phyloP scores from a whole-genome alignment of 495 filamentous ascomycete genomes.

The Aspergillus heteromorphus region DNA sequence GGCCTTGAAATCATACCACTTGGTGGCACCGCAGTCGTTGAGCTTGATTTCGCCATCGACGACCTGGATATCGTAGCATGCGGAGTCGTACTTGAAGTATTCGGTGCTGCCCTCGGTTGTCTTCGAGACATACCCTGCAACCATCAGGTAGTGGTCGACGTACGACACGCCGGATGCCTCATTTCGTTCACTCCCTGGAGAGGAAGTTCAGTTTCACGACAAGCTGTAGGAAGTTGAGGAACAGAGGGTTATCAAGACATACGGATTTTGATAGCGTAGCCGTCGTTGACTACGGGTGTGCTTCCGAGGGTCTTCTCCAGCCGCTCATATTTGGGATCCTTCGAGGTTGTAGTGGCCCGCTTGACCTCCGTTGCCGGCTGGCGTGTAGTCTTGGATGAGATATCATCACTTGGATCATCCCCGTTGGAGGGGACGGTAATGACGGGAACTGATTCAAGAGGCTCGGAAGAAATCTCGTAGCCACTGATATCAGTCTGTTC shows the following conservation, averaged over 20 bases:
- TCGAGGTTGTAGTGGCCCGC: background rate
- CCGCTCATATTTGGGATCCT: background rate
- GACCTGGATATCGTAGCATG: background rate
- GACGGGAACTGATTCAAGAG: background rate
- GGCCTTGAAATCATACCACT: background rate
- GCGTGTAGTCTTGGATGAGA: background rate
- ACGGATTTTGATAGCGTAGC: background rate
- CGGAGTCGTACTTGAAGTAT: background rate
- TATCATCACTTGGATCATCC: background rate
- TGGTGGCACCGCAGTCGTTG: background rate
- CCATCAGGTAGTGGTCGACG: background rate
- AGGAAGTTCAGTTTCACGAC: background rate
- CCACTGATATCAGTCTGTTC: background rate
- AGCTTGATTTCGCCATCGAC: background rate
- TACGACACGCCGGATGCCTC: background rate
- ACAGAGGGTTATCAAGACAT: background rate
- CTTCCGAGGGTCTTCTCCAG: background rate
- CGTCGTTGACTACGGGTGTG: background rate
- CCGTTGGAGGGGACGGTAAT: background rate
- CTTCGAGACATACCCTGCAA: background rate
- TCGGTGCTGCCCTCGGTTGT: background rate
- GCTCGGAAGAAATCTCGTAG: background rate
- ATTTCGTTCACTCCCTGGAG: background rate
- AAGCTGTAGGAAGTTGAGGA: background rate
- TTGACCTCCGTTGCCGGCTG: background rate